phyloP scores from a whole-genome alignment of 2,329 filamentous ascomycete species.

The Alternaria sp. region DNA sequence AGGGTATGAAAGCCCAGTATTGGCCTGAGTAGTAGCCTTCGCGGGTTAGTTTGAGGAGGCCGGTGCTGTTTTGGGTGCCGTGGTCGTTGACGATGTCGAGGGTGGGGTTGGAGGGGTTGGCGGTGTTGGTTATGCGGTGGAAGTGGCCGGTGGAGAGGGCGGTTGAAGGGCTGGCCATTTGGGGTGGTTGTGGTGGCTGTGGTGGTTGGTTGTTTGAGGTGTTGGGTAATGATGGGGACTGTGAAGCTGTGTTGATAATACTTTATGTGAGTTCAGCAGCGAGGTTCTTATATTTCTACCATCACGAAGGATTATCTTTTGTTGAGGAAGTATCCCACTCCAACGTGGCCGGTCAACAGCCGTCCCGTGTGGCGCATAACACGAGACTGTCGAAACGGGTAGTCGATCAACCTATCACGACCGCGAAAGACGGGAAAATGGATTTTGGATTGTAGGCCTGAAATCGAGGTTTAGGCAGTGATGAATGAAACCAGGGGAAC shows the following conservation, averaged over 20 bases:
- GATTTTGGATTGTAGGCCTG: not conserved
- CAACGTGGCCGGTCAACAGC: not conserved
- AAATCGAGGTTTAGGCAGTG: not conserved
- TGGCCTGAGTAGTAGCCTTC: conserved; percentile 32
- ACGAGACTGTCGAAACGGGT: not conserved
- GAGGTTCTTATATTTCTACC: not conserved
- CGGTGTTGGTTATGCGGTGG: not conserved
- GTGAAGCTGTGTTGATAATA: not conserved
- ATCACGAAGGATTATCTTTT: not conserved
- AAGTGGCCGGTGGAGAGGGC: not conserved
- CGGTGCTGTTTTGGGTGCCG: not conserved
- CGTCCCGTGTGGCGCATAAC: not conserved
- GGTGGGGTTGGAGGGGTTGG: not conserved
- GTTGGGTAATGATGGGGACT: no score
- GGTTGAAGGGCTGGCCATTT: not conserved
- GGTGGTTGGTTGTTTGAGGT: no score
- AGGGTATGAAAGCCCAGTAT: conserved; percentile 28
- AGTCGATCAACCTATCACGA: not conserved
- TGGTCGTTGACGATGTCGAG: not conserved
- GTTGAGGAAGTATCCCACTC: not conserved
- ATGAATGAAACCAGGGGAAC: not conserved
- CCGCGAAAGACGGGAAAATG: no score
- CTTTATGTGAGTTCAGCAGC: not conserved
- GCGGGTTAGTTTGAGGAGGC: conserved; percentile 3
- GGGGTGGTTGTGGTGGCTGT: no score